A percentile compares a stretch with the other conserved stretches of the same genome.
These are phyloP conservation scores for Pseudogymnoascus sp. DNA, from an alignment of 2,329 filamentous ascomycete genomes.

Conservation along the genomic window DNA sequence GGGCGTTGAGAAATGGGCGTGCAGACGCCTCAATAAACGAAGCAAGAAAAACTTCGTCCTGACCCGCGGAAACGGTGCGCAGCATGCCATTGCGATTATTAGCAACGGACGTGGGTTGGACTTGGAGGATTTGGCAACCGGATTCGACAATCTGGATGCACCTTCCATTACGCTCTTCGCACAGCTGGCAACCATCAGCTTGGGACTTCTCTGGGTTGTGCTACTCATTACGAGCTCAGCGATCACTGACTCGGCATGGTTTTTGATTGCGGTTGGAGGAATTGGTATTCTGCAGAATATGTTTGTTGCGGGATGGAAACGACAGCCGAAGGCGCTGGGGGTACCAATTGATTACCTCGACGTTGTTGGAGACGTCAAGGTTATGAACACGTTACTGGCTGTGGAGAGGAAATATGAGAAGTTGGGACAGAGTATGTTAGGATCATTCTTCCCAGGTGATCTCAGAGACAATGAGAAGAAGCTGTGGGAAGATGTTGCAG, in stretches of 20 bases:
- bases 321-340: constrained; percentile 23
- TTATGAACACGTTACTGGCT: constrained; percentile 8
- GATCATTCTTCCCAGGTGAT: constrained; percentile 10
- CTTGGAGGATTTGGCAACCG: constrained; percentile 35
- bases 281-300: constrained; percentile 36
- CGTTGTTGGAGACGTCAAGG: constrained; percentile 1
- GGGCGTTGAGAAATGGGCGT: constrained; percentile 37
- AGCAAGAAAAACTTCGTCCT: constrained; percentile 22
- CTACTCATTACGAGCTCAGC: constrained; percentile 34
- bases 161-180: constrained; percentile 1
- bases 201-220: constrained; percentile 32
- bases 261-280: constrained; percentile 32
- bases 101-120: constrained; percentile 30
- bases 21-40: constrained; percentile 28
- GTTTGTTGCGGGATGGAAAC: constrained; percentile 26
- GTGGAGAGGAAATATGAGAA: constrained; percentile 10
- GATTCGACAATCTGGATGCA: constrained; percentile 14
- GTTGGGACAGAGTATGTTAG: constrained; percentile 8
- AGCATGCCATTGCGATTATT: constrained; percentile 33
- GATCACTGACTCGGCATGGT: constrained; percentile 33
- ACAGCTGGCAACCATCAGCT: constrained; percentile 14
- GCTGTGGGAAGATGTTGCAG: constrained; percentile 6
- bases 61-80: constrained; percentile 34
- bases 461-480: constrained; percentile 8
- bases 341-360: constrained; percentile 8